Percentiles rank a stretch among this genome's conserved stretches.
phyloP scores from a whole-genome alignment of 2,329 filamentous ascomycete species.

The Thermoascus crustaceus region DNA sequence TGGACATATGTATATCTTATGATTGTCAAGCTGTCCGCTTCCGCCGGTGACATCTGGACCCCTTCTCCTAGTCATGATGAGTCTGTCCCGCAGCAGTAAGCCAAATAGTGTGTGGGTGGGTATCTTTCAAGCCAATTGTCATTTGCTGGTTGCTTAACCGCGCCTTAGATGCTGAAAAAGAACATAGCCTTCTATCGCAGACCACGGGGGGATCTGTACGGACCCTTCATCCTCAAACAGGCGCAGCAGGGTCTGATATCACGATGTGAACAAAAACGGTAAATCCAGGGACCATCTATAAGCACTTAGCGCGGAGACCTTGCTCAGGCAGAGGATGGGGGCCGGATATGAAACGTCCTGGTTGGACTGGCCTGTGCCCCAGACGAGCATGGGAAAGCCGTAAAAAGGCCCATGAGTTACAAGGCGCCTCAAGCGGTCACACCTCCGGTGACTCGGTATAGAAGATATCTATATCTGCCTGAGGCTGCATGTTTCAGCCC shows the following conservation, averaged over 20 bases:
- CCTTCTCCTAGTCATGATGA: too few relatives aligned
- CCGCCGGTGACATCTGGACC: too few relatives aligned
- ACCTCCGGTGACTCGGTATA: too few relatives aligned
- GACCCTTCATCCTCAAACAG: neutral
- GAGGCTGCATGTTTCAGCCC: neutral
- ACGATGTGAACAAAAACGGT: neutral
- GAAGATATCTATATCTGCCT: too few relatives aligned
- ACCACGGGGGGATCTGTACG: neutral
- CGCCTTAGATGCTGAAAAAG: too few relatives aligned
- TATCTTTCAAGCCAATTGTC: too few relatives aligned
- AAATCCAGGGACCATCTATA: neutral
- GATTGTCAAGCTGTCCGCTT: too few relatives aligned
- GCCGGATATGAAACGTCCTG: neutral
- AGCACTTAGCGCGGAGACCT: neutral
- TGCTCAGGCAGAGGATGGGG: neutral
- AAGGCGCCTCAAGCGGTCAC: neutral
- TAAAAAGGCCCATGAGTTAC: neutral
- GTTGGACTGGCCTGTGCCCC: neutral
- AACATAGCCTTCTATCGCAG: neutral
- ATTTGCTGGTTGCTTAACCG: too few relatives aligned
- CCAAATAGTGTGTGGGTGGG: too few relatives aligned
- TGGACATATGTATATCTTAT: too few relatives aligned
- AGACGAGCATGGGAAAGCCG: neutral
- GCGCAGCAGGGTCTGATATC: constrained; percentile 1
- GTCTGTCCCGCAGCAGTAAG: too few relatives aligned